phyloP scores from a whole-genome alignment of 2,329 filamentous ascomycete genomes.

The Drechslera avenae region DNA sequence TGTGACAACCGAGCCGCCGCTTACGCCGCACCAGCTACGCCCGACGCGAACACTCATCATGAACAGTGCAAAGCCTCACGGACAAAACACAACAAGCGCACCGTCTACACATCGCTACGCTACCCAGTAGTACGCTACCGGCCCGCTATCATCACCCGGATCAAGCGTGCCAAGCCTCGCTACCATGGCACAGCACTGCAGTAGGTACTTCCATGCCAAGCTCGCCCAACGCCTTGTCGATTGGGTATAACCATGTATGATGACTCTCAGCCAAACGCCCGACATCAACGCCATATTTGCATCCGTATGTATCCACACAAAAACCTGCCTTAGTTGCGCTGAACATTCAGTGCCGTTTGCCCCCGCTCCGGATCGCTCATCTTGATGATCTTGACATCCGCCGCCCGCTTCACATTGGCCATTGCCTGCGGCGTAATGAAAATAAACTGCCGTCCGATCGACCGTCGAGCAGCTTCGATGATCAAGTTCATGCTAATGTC shows the following conservation, averaged over 20 bases:
- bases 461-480: conserved; percentile 81
- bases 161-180: not conserved
- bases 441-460: conserved; percentile 91
- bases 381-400: conserved; percentile 81
- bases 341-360: conserved; percentile 51
- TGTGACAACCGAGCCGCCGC: conserved; percentile 14
- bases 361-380: conserved; percentile 60
- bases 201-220: not conserved
- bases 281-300: not conserved
- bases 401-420: conserved; percentile 48
- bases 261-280: not conserved
- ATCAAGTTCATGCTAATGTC: conserved; percentile 94
- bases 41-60: not conserved
- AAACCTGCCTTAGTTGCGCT: conserved; percentile 6
- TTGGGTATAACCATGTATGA: conserved; percentile 27
- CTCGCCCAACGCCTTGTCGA: conserved; percentile 12
- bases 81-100: too few species aligned
- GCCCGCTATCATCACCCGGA: too few species aligned
- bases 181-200: not conserved
- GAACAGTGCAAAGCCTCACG: too few species aligned
- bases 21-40: conserved; percentile 15
- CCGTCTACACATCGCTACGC: too few species aligned
- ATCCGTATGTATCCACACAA: not conserved
- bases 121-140: too few species aligned
- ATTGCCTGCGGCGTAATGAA: conserved; percentile 94